phyloP scores from a whole-genome alignment of 2,329 filamentous ascomycete species.

The Pseudogymnoascus sp. region DNA sequence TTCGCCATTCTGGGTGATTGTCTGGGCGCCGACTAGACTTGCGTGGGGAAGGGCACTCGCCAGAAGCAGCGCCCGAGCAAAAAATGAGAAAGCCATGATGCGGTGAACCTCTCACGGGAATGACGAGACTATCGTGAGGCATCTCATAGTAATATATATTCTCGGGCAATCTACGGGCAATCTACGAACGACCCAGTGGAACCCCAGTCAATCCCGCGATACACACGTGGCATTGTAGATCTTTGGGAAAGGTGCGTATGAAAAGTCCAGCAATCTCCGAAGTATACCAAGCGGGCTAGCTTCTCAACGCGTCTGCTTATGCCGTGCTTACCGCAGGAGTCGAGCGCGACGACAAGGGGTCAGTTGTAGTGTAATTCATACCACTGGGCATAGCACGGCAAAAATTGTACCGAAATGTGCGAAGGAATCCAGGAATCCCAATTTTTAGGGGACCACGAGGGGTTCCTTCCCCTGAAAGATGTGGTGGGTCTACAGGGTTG shows the following conservation, averaged over 20 bases:
- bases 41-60: not conserved
- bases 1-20: conserved; percentile 1
- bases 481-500: not conserved
- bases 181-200: not conserved
- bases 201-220: not conserved
- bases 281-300: not conserved
- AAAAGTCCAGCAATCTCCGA: not conserved
- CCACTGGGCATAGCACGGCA: not conserved
- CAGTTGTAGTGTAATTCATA: not conserved
- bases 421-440: not conserved
- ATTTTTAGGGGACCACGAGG: not conserved
- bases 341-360: not conserved
- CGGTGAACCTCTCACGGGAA: not conserved
- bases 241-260: not conserved
- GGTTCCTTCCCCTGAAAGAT: not conserved
- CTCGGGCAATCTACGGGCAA: not conserved
- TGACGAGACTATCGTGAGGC: not conserved
- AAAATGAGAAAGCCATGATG: not conserved
- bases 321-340: not conserved
- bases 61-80: not conserved
- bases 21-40: not conserved
- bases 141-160: not conserved
- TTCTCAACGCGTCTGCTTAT: not conserved
- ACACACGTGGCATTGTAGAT: conserved; percentile 1
- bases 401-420: not conserved